These are phyloP conservation scores for Volutella citrinella DNA, from an alignment of 2,329 filamentous ascomycete species.

Conservation along the genomic window DNA sequence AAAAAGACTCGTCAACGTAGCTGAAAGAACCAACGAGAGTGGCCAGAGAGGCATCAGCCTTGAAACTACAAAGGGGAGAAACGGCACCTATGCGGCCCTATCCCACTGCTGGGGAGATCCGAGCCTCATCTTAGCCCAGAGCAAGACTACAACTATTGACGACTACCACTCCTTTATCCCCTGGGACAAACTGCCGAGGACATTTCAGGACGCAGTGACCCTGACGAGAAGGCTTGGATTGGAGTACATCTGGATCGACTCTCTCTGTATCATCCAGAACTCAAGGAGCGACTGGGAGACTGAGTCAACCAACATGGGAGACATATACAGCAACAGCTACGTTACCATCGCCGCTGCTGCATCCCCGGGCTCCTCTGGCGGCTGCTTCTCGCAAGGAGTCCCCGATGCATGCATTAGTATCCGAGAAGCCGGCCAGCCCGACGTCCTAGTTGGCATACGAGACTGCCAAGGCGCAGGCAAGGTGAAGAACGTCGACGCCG, in stretches of 20 bases:
- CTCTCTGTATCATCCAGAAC: no score
- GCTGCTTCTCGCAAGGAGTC: slow-evolving; percentile 6
- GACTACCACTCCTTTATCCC: background rate
- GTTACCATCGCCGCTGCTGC: slow-evolving; percentile 2
- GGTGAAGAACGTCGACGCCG: background rate
- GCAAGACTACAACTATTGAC: background rate
- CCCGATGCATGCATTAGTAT: slow-evolving; percentile 1
- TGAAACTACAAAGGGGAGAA: slow-evolving; percentile 1
- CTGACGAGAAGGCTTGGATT: slow-evolving; percentile 1
- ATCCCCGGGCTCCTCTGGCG: background rate
- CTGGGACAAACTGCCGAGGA: no score
- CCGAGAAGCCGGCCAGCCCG: background rate
- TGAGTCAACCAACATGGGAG: slow-evolving; percentile 6
- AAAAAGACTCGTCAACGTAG: slow-evolving; percentile 1
- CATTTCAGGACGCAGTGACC: slow-evolving; percentile 1
- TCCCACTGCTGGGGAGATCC: slow-evolving; percentile 6
- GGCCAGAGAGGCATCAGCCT: background rate
- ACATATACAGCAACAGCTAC: slow-evolving; percentile 1
- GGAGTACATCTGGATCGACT: no score
- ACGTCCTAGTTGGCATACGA: background rate
- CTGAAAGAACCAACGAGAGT: background rate
- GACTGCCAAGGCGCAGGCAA: background rate
- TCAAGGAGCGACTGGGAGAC: slow-evolving; percentile 2
- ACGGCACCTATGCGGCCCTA: slow-evolving; percentile 5
- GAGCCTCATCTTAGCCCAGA: background rate